Percentiles rank a stretch among this genome's conserved stretches.
Evolutionary conservation across 1,284 basidiomycete genomes (phyloP).

Genomic region (Moniliophthora roreri): DNA sequence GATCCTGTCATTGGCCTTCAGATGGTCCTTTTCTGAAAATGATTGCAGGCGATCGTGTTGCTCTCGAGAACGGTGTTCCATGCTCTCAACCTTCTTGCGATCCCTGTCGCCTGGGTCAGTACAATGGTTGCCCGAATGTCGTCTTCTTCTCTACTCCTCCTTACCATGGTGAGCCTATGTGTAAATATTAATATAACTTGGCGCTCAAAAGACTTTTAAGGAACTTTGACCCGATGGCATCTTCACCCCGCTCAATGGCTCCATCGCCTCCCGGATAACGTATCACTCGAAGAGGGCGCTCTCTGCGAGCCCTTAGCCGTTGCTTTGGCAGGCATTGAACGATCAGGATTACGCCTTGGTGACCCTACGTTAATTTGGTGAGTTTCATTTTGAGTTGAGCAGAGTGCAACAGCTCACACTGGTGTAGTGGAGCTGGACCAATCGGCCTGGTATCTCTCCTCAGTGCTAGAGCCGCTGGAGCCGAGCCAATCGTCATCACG

Average conservation of each 20-base stretch:
- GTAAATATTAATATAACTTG: background rate
- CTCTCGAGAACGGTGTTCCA: conserved; percentile 64
- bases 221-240: conserved; percentile 60
- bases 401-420: too few species aligned
- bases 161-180: conserved; percentile 46
- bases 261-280: conserved; percentile 54
- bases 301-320: conserved; percentile 64
- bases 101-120: conserved; percentile 55
- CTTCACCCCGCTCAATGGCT: conserved; percentile 66
- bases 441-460: conserved; percentile 82
- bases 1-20: background rate
- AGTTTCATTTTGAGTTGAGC: background rate
- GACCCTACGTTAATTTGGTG: conserved; percentile 61
- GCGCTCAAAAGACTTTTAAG: conserved; percentile 26
- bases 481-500: conserved; percentile 74
- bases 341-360: conserved; percentile 57
- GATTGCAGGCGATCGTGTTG: conserved; percentile 57
- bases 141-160: conserved; percentile 71
- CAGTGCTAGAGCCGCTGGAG: conserved; percentile 79
- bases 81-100: conserved; percentile 60
- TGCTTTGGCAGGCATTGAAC: conserved; percentile 62
- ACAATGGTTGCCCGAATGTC: conserved; percentile 61
- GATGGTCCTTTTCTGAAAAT: conserved; percentile 6
- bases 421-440: conserved; percentile 71
- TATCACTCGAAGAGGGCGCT: conserved; percentile 63